Conservation (phyloP, 495 filamentous ascomycete species). For the Podospora conica region DNA sequence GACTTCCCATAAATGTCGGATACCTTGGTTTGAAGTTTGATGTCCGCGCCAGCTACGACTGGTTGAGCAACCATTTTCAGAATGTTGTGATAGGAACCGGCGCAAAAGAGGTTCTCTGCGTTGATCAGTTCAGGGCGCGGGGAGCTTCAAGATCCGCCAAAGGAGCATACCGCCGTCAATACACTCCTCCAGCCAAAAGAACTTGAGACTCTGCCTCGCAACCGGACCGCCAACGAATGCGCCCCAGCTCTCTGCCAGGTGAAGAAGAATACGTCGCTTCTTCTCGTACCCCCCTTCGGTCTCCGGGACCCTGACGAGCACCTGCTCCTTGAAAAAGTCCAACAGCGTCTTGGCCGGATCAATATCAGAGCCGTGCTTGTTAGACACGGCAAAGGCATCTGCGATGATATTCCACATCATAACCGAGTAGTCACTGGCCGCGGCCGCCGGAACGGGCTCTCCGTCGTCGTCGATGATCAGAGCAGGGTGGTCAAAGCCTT, state of each 20-base stretch:
- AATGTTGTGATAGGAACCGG: constrained; percentile 77
- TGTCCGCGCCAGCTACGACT: constrained; percentile 54
- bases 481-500: constrained; percentile 52
- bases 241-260: constrained; percentile 75
- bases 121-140: constrained; percentile 6
- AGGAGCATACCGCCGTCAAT: constrained; percentile 70
- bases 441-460: constrained; percentile 43
- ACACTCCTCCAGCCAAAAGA: constrained; percentile 92
- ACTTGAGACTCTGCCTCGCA: constrained; percentile 75
- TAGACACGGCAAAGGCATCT: constrained; percentile 75
- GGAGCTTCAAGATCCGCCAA: neutral
- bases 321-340: constrained; percentile 67
- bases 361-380: constrained; percentile 57
- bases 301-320: constrained; percentile 48
- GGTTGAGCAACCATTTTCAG: constrained; percentile 60
- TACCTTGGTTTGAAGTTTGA: constrained; percentile 48
- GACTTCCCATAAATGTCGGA: constrained; percentile 43
- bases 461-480: constrained; percentile 61
- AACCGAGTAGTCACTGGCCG: constrained; percentile 49
- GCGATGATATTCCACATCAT: constrained; percentile 75
- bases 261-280: constrained; percentile 51
- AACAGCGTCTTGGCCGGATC: constrained; percentile 60
- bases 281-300: constrained; percentile 35
- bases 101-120: constrained; percentile 80
- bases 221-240: constrained; percentile 78